Base-by-base conservation (phyloP, 164 flowering plant genomes). In the Aristolochia fimbriata region DNA sequence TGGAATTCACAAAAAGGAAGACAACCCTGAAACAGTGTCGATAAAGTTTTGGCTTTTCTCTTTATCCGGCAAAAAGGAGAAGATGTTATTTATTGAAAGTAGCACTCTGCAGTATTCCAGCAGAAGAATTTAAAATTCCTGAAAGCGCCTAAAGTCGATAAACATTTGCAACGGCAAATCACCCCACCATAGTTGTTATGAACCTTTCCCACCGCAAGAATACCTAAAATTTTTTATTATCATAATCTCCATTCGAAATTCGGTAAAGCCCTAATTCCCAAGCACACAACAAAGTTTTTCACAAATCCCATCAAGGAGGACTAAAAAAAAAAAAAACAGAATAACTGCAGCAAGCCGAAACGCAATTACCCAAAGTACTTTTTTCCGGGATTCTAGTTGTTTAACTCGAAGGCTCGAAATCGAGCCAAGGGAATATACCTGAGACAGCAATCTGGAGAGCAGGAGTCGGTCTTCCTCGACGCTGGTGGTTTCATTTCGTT, bases 391-490 rank as follows among this genome's bases (percentile, higher is more conserved):
- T 47, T 47, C 4, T 53, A 53, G 22, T 17, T 20, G n/a, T 0
- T 1, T 7, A 53, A 21, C 30, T 11, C 3, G 6, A 2, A 17
- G 20, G 22, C 55, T 6, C 20, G 4, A 15, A 25, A 16, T 22
- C 3, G 21, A 15, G 15, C 10, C 1, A 10, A 15, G 43, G n/a
- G n/a, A n/a, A n/a, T n/a, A n/a, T 62, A 79, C 83, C 81, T 79
- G 78, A 27, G 76, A 69, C 48, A 82, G 74, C 67, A 82, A 72
- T 58, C 65, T 57, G 60, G 80, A 67, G 65, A 82, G 81, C 43
- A 77, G 73, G 27, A 51, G 58, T 7, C 51, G 68, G 47, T 70
- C 73, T 2, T 76, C 64, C 7, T 63, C 70, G 3, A 65, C 75
- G 24, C 50, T 62, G 25, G 8, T 13, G 20, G 30, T 20, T 16